Evolutionary conservation across 176 grass and related monocot genomes (phyloP).

Genomic region (Carex parvula): DNA sequence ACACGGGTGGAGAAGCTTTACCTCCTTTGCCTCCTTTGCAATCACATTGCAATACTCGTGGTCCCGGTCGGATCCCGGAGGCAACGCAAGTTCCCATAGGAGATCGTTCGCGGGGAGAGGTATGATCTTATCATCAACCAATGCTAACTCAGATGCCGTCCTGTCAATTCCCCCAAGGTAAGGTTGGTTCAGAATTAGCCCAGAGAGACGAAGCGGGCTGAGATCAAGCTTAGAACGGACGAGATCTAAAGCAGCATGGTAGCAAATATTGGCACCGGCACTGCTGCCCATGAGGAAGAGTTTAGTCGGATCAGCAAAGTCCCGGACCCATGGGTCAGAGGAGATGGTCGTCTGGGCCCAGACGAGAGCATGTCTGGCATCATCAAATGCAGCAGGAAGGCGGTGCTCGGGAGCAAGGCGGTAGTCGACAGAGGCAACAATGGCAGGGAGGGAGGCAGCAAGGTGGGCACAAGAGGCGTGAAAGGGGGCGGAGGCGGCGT

Average conservation of each 20-base stretch:
- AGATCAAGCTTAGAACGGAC: constrained; percentile 34
- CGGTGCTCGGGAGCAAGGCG: constrained; percentile 90
- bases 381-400: constrained; percentile 69
- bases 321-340: constrained; percentile 13
- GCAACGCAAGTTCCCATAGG: constrained; percentile 85
- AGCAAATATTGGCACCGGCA: constrained; percentile 62
- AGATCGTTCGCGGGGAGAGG: constrained; percentile 67
- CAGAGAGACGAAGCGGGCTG: constrained; percentile 28
- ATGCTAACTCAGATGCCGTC: constrained; percentile 53
- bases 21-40: constrained; percentile 19
- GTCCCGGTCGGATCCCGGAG: constrained; percentile 54
- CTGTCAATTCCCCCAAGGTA: constrained; percentile 55
- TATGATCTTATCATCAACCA: constrained; percentile 55
- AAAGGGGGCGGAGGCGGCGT: constrained; percentile 50
- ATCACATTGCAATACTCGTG: constrained; percentile 75
- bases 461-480: constrained; percentile 48
- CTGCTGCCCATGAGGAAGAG: constrained; percentile 83
- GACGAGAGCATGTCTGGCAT: constrained; percentile 59
- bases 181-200: constrained; percentile 65
- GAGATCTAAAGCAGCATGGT: constrained; percentile 59
- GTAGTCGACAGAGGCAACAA: constrained; percentile 67
- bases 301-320: constrained; percentile 32
- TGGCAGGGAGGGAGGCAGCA: constrained; percentile 41
- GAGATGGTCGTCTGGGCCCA: constrained; percentile 36
- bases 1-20: constrained; percentile 55